Percentiles rank a stretch among this genome's conserved stretches.
These are phyloP conservation scores for Phaffomyces antillensis DNA, from an alignment of 805 yeast species.

Conservation along the genomic window DNA sequence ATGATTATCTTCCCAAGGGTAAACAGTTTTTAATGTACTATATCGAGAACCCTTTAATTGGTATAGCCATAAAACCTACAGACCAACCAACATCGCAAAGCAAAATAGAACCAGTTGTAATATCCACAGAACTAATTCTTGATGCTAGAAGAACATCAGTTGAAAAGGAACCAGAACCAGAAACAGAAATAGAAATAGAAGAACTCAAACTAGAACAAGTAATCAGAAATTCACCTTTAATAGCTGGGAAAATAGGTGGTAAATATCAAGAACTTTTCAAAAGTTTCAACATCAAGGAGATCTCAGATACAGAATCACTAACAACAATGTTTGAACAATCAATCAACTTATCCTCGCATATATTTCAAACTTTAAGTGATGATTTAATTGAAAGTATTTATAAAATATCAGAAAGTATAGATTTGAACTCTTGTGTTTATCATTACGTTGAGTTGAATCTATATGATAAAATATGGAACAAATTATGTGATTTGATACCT, in stretches of 20 bases:
- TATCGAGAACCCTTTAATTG: conserved; percentile 50
- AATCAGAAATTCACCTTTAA: conserved; percentile 31
- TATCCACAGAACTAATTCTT: neutral
- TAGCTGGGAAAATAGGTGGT: conserved; percentile 31
- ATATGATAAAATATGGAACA: conserved; percentile 60
- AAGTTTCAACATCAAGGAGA: conserved; percentile 28
- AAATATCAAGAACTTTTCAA: conserved; percentile 34
- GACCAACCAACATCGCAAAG: neutral
- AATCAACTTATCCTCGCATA: conserved; percentile 21
- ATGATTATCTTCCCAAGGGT: conserved; percentile 53
- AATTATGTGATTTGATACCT: conserved; percentile 25
- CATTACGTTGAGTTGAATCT: conserved; percentile 67
- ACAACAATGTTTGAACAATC: conserved; percentile 22
- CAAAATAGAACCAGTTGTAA: neutral
- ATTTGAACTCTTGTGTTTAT: conserved; percentile 49
- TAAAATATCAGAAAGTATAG: conserved; percentile 30
- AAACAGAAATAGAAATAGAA: neutral
- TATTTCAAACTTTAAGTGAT: conserved; percentile 21
- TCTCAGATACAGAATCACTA: conserved; percentile 22
- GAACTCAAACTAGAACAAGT: conserved; percentile 31
- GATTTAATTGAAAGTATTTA: conserved; percentile 21
- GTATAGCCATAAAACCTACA: conserved; percentile 22
- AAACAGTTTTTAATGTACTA: conserved; percentile 48
- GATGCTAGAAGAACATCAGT: neutral
- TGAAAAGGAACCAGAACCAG: neutral